A percentile compares a stretch with the other conserved stretches of the same genome.
Evolutionary conservation across 257 asterid species (phyloP).

Genomic region (Solanum paucissectum): DNA sequence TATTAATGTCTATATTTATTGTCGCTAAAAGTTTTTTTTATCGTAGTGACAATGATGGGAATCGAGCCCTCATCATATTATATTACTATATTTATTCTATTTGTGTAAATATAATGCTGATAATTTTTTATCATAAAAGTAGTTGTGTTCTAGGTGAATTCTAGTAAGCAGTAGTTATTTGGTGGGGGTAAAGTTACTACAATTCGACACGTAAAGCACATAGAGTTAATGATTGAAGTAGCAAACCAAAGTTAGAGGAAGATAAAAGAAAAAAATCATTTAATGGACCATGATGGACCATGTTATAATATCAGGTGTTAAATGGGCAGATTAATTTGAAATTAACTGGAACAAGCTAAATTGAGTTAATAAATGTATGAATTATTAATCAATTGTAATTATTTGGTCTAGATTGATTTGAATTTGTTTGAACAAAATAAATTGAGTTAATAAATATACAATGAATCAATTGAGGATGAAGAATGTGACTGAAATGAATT

Average conservation of each 20-base stretch:
- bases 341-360: not conserved
- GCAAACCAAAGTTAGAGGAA: not conserved
- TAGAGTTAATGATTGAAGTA: not conserved
- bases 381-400: not conserved
- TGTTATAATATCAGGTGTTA: not conserved
- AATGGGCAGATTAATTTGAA: not conserved
- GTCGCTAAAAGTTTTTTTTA: too few species aligned
- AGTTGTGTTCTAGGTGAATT: not conserved
- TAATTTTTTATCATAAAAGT: not conserved
- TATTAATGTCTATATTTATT: too few species aligned
- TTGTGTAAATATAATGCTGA: not conserved
- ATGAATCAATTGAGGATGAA: too few species aligned
- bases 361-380: not conserved
- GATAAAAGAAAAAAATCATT: not conserved
- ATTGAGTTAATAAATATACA: not conserved
- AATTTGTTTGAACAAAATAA: too few species aligned
- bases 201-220: not conserved
- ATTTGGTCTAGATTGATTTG: too few species aligned
- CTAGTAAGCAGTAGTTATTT: not conserved
- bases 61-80: not conserved
- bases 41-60: too few species aligned
- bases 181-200: not conserved
- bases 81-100: too few species aligned
- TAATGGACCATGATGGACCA: not conserved
- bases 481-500: too few species aligned